These are phyloP conservation scores for Penium margaritaceum DNA, from an alignment of 139 green algal genomes.

Conservation along the genomic window DNA sequence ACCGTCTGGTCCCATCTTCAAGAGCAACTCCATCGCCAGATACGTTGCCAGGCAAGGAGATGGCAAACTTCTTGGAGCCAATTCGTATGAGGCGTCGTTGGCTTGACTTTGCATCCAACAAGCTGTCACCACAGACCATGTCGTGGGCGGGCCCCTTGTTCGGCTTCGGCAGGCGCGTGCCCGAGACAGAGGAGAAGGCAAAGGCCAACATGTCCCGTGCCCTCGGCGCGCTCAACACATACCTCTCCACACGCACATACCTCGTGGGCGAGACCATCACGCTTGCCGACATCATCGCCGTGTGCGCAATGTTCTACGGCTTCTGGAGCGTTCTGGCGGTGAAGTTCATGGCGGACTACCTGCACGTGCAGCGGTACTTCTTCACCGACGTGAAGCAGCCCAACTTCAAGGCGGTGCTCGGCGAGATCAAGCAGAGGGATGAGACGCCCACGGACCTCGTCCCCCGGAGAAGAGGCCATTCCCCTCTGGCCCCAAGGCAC, in stretches of 20 bases:
- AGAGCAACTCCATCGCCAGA: too few species aligned
- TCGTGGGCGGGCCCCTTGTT: too few species aligned
- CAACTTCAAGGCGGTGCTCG: slow-evolving; percentile 48
- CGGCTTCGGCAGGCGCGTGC: too few species aligned
- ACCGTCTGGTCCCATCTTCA: too few species aligned
- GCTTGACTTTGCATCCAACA: too few species aligned
- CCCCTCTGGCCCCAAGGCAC: too few species aligned
- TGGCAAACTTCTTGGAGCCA: too few species aligned
- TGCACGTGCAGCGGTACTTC: slow-evolving; percentile 54
- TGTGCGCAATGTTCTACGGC: slow-evolving; percentile 49
- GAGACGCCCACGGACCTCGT: too few species aligned
- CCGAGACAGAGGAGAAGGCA: slow-evolving; percentile 24
- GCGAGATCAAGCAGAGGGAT: slow-evolving; percentile 41
- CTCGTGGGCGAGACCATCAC: slow-evolving; percentile 32
- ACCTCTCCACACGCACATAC: slow-evolving; percentile 41
- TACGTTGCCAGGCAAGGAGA: too few species aligned
- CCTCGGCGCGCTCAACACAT: slow-evolving; percentile 48
- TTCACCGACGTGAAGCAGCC: slow-evolving; percentile 54
- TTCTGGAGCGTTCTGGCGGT: slow-evolving; percentile 36
- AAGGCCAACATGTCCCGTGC: slow-evolving; percentile 44
- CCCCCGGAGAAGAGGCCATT: too few species aligned
- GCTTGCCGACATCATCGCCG: slow-evolving; percentile 40
- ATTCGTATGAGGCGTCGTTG: too few species aligned
- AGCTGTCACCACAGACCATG: too few species aligned
- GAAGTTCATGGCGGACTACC: slow-evolving; percentile 51